These are phyloP conservation scores for Hypoxylon crocopeplum DNA, from an alignment of 495 filamentous ascomycete genomes.

Conservation along the genomic window DNA sequence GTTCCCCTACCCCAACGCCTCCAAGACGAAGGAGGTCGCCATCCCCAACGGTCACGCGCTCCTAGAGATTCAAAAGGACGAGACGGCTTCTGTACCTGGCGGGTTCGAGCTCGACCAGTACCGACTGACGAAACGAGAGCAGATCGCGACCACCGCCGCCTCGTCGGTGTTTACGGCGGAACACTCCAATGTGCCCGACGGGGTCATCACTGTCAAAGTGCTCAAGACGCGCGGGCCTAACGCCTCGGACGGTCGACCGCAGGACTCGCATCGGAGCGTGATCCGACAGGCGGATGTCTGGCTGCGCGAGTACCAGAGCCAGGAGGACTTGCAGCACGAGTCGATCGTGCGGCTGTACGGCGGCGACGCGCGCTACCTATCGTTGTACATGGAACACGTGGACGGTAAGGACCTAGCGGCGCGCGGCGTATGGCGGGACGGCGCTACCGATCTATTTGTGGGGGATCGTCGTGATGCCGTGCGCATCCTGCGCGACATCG, in stretches of 20 bases:
- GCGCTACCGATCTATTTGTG: slow-evolving; percentile 47
- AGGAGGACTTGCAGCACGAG: slow-evolving; percentile 53
- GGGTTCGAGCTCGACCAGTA: slow-evolving; percentile 53
- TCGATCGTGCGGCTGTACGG: slow-evolving; percentile 57
- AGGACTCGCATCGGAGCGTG: slow-evolving; percentile 50
- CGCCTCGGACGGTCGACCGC: slow-evolving; percentile 39
- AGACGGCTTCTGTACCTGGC: slow-evolving; percentile 49
- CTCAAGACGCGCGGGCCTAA: slow-evolving; percentile 52
- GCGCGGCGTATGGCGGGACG: slow-evolving; percentile 48
- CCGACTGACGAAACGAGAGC: slow-evolving; percentile 52
- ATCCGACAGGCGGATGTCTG: slow-evolving; percentile 59
- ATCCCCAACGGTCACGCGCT: slow-evolving; percentile 52
- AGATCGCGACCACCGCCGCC: slow-evolving; percentile 51
- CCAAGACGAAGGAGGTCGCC: slow-evolving; percentile 52
- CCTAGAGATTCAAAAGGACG: slow-evolving; percentile 50
- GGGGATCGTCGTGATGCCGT: slow-evolving; percentile 49
- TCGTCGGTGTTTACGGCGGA: slow-evolving; percentile 59
- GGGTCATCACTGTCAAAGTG: slow-evolving; percentile 57
- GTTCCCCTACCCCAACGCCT: slow-evolving; percentile 48
- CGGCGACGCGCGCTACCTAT: slow-evolving; percentile 57
- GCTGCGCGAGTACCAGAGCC: slow-evolving; percentile 56
- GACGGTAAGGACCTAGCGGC: slow-evolving; percentile 53
- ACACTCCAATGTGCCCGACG: slow-evolving; percentile 50
- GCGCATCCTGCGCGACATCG: slow-evolving; percentile 55
- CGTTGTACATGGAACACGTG: slow-evolving; percentile 60